Evolutionary conservation across 2,329 filamentous ascomycete species (phyloP).

Genomic region (Aureobasidium sp.): DNA sequence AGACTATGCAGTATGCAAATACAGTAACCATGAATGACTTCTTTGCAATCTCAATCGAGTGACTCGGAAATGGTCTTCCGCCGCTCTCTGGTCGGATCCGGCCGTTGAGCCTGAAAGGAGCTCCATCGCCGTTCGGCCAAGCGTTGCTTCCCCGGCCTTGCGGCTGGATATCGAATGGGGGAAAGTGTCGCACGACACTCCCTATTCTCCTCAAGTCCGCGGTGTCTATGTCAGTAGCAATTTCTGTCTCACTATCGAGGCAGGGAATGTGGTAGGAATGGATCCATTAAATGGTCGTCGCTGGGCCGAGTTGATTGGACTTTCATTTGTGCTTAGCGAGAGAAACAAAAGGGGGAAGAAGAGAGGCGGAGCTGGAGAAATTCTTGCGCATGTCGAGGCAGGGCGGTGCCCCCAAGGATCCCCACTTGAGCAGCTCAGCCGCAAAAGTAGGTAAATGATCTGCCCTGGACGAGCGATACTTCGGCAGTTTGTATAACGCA

Average conservation of each 20-base stretch:
- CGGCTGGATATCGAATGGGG: background rate
- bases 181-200: constrained; percentile 3
- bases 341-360: background rate
- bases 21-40: background rate
- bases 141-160: background rate
- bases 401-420: background rate
- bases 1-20: background rate
- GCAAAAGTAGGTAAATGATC: background rate
- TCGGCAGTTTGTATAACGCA: background rate
- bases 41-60: background rate
- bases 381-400: background rate
- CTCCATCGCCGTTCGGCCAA: background rate
- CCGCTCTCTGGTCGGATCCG: background rate
- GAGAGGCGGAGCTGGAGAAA: background rate
- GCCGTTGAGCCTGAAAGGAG: background rate
- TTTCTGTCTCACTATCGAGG: background rate
- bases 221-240: background rate
- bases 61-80: background rate
- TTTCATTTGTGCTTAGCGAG: background rate
- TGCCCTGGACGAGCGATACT: background rate
- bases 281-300: background rate
- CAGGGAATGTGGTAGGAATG: background rate
- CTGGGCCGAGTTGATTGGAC: background rate
- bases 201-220: background rate
- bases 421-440: constrained; percentile 1